These are phyloP conservation scores for Suhomyces panamericanus DNA, from an alignment of 1,139 yeast genomes.

Conservation along the genomic window DNA sequence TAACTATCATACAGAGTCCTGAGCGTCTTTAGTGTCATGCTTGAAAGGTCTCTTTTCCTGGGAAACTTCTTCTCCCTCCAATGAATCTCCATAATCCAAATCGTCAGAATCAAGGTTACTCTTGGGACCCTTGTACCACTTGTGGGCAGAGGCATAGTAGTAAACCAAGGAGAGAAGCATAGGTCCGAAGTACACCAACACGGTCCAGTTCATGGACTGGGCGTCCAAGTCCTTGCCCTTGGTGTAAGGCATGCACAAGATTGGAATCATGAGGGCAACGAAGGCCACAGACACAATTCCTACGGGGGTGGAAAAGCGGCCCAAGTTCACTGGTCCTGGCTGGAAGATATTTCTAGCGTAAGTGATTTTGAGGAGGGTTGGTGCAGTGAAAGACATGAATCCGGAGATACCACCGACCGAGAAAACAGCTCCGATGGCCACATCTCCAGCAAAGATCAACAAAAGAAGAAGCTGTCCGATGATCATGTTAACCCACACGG, in stretches of 20 bases:
- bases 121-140: constrained; percentile 69
- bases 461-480: constrained; percentile 59
- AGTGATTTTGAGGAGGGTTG: constrained; percentile 61
- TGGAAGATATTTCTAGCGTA: constrained; percentile 54
- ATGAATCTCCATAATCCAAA: constrained; percentile 17
- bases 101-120: constrained; percentile 50
- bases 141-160: constrained; percentile 59
- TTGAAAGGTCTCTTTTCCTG: constrained; percentile 3
- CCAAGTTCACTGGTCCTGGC: constrained; percentile 73
- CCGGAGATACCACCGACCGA: constrained; percentile 78
- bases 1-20: constrained; percentile 3
- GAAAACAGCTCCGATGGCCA: constrained; percentile 73
- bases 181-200: constrained; percentile 66
- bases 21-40: constrained; percentile 3
- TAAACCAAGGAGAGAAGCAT: constrained; percentile 53
- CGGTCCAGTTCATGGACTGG: constrained; percentile 69
- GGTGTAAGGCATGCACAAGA: constrained; percentile 63
- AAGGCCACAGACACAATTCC: constrained; percentile 45
- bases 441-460: constrained; percentile 64
- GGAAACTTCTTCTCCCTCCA: constrained; percentile 5
- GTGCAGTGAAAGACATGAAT: constrained; percentile 68
- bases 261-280: constrained; percentile 63
- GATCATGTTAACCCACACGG: constrained; percentile 64
- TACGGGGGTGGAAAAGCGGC: constrained; percentile 51
- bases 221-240: constrained; percentile 50